Percentiles rank a stretch among this genome's conserved stretches.
Evolutionary conservation across 768 basidiomycete species (phyloP).

Genomic region (Agaricus subrufescens): DNA sequence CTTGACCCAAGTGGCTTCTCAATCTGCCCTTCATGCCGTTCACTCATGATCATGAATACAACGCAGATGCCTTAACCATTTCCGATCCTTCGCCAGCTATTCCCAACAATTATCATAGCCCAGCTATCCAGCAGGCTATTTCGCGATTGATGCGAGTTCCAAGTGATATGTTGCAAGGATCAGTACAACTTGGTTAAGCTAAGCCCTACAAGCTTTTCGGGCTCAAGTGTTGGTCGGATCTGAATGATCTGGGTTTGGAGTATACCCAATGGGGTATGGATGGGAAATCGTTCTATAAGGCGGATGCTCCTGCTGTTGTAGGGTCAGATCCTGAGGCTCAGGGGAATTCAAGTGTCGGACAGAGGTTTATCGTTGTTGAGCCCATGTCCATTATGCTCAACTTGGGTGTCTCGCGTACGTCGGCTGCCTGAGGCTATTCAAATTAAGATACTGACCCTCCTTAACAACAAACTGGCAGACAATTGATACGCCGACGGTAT

Average conservation of each 20-base stretch:
- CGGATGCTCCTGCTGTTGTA: slow-evolving; percentile 51
- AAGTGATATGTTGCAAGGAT: slow-evolving; percentile 51
- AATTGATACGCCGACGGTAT: slow-evolving; percentile 48
- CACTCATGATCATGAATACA: no score
- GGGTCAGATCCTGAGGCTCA: slow-evolving; percentile 29
- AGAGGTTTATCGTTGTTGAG: slow-evolving; percentile 56
- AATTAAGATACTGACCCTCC: no score
- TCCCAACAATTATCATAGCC: no score
- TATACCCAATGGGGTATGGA: slow-evolving; percentile 76
- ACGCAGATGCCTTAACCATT: no score
- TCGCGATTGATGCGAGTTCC: slow-evolving; percentile 44
- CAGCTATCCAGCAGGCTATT: no score
- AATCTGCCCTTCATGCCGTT: no score
- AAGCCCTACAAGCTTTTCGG: slow-evolving; percentile 29
- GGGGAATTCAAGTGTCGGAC: slow-evolving; percentile 44
- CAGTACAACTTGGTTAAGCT: slow-evolving; percentile 26
- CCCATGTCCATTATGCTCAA: slow-evolving; percentile 55
- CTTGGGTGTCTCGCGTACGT: slow-evolving; percentile 55
- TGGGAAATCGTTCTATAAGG: slow-evolving; percentile 40
- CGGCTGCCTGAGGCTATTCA: neutral
- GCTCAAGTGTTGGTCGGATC: slow-evolving; percentile 73
- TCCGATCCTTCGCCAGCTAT: no score
- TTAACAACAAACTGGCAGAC: slow-evolving; percentile 60
- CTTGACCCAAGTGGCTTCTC: slow-evolving; percentile 16
- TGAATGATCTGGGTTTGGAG: slow-evolving; percentile 45